Base-by-base conservation (phyloP, 192 early-diverging fungal genomes). In the Phycomyces blakesleeanus region DNA sequence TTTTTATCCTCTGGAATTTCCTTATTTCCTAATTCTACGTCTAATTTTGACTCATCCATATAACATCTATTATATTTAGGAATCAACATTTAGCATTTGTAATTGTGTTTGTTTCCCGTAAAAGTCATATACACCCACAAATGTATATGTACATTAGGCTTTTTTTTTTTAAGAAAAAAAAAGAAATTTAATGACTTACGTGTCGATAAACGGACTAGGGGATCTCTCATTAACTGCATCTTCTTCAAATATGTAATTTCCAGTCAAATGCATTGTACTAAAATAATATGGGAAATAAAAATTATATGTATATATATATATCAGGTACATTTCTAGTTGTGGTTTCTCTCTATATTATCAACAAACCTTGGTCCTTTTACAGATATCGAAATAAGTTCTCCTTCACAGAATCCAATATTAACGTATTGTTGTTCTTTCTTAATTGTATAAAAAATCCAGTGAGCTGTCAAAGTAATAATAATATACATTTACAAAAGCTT, bases 311-410 rank as follows among this genome's bases (percentile, higher is more conserved):
- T 5, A 2, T 34, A 34, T 61, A 39, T 37, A 26, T 52, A 41
- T 62, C 14, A 42, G 20, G 6, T 22, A 51, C n/a, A 27, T 49
- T 38, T 21, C 59, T 44, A 5, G 24, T 18, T 61, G 55, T n/a
- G n/a, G n/a, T 10, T n/a, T n/a, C 60, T 22, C 0, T 55, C 9
- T n/a, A n/a, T n/a, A 59, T 38, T 34, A 11, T 53, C 62, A 34
- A 7, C 29, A 56, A 69, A 77, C 75, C 73, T 79, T 14, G 81
- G 57, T 41, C 93, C 93, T 27, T 65, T 68, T 51, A 79, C 75
- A 52, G 80, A 80, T 76, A 94, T 89, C 15, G 85, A 88, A 68
- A 94, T 82, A 66, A 91, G 85, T 71, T 92, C 88, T 51, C 85
- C 85, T 67, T 93, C 88, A 29, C 77, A 75, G 52, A 87, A 81